Evolutionary conservation across 73 alveolate genomes (phyloP).

Genomic region (Tetrahymena thermophila): DNA sequence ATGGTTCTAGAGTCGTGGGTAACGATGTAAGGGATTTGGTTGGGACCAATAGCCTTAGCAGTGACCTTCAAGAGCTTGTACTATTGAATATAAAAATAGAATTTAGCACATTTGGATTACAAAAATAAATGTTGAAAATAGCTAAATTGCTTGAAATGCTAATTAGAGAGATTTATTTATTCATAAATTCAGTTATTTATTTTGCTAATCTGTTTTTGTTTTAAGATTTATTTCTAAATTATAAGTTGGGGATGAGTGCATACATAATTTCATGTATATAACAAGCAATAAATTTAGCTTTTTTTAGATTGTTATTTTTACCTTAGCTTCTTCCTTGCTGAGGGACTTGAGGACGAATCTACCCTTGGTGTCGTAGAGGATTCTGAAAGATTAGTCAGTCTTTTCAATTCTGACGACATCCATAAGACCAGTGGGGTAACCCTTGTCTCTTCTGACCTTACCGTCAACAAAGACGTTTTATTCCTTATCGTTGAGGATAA

Average conservation of each 20-base stretch:
- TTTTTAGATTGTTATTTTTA: not conserved
- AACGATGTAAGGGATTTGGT: constrained; percentile 94
- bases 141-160: not conserved
- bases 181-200: too few relatives aligned
- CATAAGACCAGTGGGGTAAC: constrained; percentile 95
- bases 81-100: not conserved
- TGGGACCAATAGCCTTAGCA: constrained; percentile 86
- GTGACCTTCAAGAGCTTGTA: constrained; percentile 96
- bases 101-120: not conserved
- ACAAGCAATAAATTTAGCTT: too few relatives aligned
- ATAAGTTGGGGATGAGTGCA: too few relatives aligned
- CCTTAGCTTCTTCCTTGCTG: constrained; percentile 35
- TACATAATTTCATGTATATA: too few relatives aligned
- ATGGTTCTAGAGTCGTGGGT: constrained; percentile 97
- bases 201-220: too few relatives aligned
- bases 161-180: too few relatives aligned
- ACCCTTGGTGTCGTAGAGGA: constrained; percentile 95
- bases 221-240: too few relatives aligned
- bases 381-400: constrained; percentile 92
- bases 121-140: too few relatives aligned
- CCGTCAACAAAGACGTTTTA: constrained; percentile 89
- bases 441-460: constrained; percentile 90
- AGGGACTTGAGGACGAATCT: constrained; percentile 69
- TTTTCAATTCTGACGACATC: constrained; percentile 82
- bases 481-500: constrained; percentile 72